Percentiles rank a stretch among this genome's conserved stretches.
Conservation (phyloP, 345 rosid genomes). For the Cardamine occulta region DNA sequence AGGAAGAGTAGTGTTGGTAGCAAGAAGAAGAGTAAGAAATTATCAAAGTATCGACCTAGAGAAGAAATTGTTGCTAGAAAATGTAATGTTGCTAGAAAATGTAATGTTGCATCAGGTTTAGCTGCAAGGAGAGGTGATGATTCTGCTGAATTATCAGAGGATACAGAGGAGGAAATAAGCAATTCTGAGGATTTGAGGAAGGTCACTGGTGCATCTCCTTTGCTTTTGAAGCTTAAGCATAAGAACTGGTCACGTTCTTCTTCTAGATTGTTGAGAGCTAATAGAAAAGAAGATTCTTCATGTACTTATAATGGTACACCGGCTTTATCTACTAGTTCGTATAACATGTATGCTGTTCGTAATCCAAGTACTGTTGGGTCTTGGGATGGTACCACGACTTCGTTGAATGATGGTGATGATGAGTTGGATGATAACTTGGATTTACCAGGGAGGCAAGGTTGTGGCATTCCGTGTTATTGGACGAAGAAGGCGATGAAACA, state of each 20-base stretch:
- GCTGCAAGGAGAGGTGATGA: conserved; percentile 53
- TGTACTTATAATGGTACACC: conserved; percentile 85
- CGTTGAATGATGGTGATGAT: conserved; percentile 77
- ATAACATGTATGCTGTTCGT: conserved; percentile 56
- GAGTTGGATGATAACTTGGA: conserved; percentile 78
- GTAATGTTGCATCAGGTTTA: conserved; percentile 46
- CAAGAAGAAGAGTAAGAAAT: conserved; percentile 58
- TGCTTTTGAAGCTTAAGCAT: conserved; percentile 64
- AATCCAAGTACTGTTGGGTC: conserved; percentile 78
- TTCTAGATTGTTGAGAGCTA: conserved; percentile 54
- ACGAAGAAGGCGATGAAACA: conserved; percentile 76
- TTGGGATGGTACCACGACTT: conserved; percentile 88
- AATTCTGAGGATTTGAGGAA: conserved; percentile 64
- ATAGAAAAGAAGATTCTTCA: conserved; percentile 72
- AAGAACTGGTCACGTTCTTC: conserved; percentile 70
- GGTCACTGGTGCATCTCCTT: conserved; percentile 63
- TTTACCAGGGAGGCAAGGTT: conserved; percentile 83
- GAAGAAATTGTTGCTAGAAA: conserved; percentile 46
- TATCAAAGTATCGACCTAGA: conserved; percentile 57
- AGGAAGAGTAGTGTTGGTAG: conserved; percentile 43
- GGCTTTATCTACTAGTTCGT: conserved; percentile 85
- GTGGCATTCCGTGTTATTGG: conserved; percentile 98
- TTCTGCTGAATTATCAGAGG: conserved; percentile 66
- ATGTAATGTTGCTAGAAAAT: no score
- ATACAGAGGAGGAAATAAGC: conserved; percentile 68